Evolutionary conservation across 1,284 basidiomycete genomes (phyloP), one percentile per base, ranked within the genome.

Genomic region (Malassezia restricta): DNA sequence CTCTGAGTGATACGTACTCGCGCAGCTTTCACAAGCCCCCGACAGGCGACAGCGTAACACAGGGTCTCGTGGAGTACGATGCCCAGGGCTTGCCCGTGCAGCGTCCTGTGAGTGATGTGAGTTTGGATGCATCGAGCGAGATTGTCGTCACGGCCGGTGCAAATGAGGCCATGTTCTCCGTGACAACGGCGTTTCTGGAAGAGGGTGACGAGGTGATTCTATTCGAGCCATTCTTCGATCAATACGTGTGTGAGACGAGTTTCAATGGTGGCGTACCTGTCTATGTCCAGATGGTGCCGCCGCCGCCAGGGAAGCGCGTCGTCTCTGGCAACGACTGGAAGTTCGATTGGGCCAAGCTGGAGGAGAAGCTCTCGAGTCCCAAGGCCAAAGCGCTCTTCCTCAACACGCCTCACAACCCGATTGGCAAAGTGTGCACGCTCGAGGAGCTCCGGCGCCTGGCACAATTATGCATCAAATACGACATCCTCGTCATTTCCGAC

Each of bases 181-280:
- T 54, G 33, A 57, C 64, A 52, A 61, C 59, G 11, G 70, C 67
- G 0, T 65, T 63, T 17, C 46, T 64, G 39, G 56, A 64, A 33
- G 50, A 63, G n/a, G 65, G 65, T 7, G 94, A 98, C 73, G 92
- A 96, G 75, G 94, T 98, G 56, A 91, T 99, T 74, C 83, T 95
- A 79, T 91, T 98, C 68, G 94, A 98, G 76, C 92, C 75, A 32
- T 64, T 89, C 79, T 96, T 95, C 70, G 91, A 96, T 72, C 94
- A 98, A 75, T 98, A 95, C 76, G 81, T 66, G 38, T 66, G 64
- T 30, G 69, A 74, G 43, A 61, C 68, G 86, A 57, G 58, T 6
- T 74, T 68, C 57, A 63, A 65, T 30, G 66, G 85, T 30, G 91
- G 89, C 42, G 84, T 82, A 51, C 89, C 92, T 8, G 83, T 95